Base-by-base conservation (phyloP, 805 yeast genomes). In the Ogataea polymorpha region DNA sequence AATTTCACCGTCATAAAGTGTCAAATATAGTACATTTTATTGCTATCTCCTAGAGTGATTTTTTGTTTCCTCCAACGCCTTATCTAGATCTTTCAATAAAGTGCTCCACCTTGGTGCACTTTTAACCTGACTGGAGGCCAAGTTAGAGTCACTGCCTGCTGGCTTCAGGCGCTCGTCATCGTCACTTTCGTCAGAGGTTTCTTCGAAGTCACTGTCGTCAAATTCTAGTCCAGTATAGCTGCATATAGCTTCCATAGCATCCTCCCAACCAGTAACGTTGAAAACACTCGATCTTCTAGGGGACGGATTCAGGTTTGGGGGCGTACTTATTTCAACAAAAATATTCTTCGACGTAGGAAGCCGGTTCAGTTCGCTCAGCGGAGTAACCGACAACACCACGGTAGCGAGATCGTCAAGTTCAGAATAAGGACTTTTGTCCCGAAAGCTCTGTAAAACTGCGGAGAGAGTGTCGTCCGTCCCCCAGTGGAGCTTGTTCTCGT, bases 171-270 rank as follows among this genome's bases (percentile, higher is more conserved):
- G 39, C 5, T 30, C 36, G n/a, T 36, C 38, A 9, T 39, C 47
- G 9, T 41, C 44, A 2, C 42, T 50, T 4, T 51, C 50, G 23
- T 51, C 53, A 2, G 51, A 37, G 10, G 50, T 44, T 23, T 43
- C 33, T 21, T 56, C 61, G 37, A 61, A 62, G 44, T 60, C 65
- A 32, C 60, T 53, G 12, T 62, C 63, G 30, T 62, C 67, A 48
- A 64, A 64, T 26, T 63, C 67, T 15, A 64, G 41, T 1, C 62
- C 65, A 23, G 60, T 54, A 11, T 42, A 37, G 5, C 44, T 42
- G 38, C 67, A 64, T 5, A 64, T 53, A 2, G 55, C 56, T 30
- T 64, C 68, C 68, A 64, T 64, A 1, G 55, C 59, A 31, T 63
- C 66, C 20, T 60, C 63, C 68, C 68, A 64, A 11, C 50, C 47